Evolutionary conservation across 495 filamentous ascomycete species (phyloP).

Genomic region (Astrothelium macrocarpum): DNA sequence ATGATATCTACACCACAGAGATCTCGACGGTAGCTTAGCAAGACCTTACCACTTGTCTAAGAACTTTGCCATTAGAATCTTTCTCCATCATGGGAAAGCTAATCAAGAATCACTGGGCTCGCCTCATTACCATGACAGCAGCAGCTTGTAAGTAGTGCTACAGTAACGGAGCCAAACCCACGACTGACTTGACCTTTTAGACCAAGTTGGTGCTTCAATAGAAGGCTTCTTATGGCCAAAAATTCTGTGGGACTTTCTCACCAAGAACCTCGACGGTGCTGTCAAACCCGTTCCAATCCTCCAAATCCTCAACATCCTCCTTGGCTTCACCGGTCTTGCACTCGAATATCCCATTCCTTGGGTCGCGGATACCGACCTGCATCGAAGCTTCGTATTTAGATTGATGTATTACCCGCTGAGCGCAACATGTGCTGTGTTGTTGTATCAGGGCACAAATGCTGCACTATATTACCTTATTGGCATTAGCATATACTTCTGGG

Average conservation of each 20-base stretch:
- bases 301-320: conserved; percentile 89
- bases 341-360: conserved; percentile 84
- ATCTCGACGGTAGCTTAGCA: background rate
- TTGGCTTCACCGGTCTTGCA: conserved; percentile 67
- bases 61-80: background rate
- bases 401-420: conserved; percentile 75
- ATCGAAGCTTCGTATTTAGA: conserved; percentile 79
- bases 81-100: conserved; percentile 71
- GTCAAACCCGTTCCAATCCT: conserved; percentile 83
- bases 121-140: conserved; percentile 80
- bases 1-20: background rate
- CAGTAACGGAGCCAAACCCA: conserved; percentile 1
- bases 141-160: conserved; percentile 57
- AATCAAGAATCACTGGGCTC: conserved; percentile 98
- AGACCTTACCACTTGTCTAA: background rate
- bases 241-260: conserved; percentile 95
- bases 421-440: conserved; percentile 60
- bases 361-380: conserved; percentile 55
- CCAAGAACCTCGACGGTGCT: conserved; percentile 76
- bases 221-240: conserved; percentile 98
- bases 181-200: conserved; percentile 39
- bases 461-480: conserved; percentile 89
- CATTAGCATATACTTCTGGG: conserved; percentile 88
- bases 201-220: conserved; percentile 77
- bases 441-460: conserved; percentile 89